Evolutionary conservation across 2,329 filamentous ascomycete species (phyloP), one percentile per base, ranked within the genome.

Genomic region (Phialophora expanda): DNA sequence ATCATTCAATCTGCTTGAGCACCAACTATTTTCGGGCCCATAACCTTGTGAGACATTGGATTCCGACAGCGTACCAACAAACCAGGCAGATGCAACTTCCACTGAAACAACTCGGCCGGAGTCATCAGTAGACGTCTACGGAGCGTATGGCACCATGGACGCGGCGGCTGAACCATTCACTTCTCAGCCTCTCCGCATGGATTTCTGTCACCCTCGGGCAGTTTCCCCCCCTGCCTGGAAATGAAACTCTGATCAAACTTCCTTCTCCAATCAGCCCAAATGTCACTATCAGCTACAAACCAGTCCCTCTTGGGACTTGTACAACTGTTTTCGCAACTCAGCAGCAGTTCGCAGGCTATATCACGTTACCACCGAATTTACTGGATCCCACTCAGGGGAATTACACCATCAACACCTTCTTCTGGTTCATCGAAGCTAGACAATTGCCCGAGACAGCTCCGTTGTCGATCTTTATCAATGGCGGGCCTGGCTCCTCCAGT

Each of bases 321-420:
- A 84, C 80, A 55, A 91, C 89, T 1, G 85, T 85, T 7, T 90
- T 90, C 72, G 74, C 81, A 53, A 81, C 80, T 0, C 89, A 92
- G 76, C 84, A 87, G 75, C 89, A 91, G 75, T 90, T 88, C 73
- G 86, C 87, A 3, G 89, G 89, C 73, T 91, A 90, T 84, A 86
- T 91, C 63, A 83, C 78, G 61, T 77, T 91, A 4, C 86, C 87
- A 4, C 73, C 75, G n/a, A 72, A 70, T 44, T 68, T 72, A 28
- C 67, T 75, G 24, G 65, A 71, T 28, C 73, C 74, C 8, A 73
- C 68, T 38, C 74, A 75, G 67, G 74, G 75, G 55, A 75, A 76
- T 55, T 76, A 76, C 57, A 67, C 73, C 20, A 74, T 74, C 55
- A 76, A 76, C 56, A 75, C 74, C 0, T 80, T 80, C 65, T 80